These are phyloP conservation scores for Podaxis sp. DNA, from an alignment of 768 basidiomycete genomes.

Conservation along the genomic window DNA sequence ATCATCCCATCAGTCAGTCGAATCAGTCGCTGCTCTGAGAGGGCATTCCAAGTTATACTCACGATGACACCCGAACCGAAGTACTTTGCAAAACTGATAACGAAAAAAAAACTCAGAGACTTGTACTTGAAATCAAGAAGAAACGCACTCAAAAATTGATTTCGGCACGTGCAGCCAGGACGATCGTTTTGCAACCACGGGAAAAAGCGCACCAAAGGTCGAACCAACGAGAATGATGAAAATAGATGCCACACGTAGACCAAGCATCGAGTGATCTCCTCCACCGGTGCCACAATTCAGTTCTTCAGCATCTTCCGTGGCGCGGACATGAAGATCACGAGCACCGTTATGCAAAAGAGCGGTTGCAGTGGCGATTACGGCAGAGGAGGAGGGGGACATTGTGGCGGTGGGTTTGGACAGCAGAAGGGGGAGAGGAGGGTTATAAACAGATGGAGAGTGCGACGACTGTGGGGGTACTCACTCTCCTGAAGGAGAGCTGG, in stretches of 20 bases:
- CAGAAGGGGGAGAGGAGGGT: conserved; percentile 9
- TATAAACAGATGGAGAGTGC: conserved; percentile 16
- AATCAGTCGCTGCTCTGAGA: conserved; percentile 9
- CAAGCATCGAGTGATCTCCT: conserved; percentile 45
- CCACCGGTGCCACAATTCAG: conserved; percentile 52
- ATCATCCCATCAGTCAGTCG: conserved; percentile 5
- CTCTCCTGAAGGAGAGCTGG: conserved; percentile 16
- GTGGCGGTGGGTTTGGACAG: conserved; percentile 3
- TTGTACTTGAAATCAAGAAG: not conserved
- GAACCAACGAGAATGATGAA: conserved; percentile 73
- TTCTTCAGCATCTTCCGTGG: conserved; percentile 16
- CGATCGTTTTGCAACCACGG: conserved; percentile 58
- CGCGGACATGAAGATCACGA: not conserved
- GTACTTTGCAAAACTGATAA: conserved; percentile 74
- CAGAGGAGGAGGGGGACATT: conserved; percentile 18
- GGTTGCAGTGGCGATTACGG: conserved; percentile 5
- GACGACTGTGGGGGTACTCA: conserved; percentile 36
- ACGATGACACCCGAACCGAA: conserved; percentile 91
- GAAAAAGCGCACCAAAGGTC: conserved; percentile 64
- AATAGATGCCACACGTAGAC: conserved; percentile 67
- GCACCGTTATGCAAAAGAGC: not conserved
- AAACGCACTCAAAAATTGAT: conserved; percentile 65
- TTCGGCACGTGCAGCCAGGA: conserved; percentile 57
- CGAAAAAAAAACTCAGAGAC: conserved; percentile 9
- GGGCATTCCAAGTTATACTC: conserved; percentile 25